Percentiles rank a stretch among this genome's conserved stretches.
Evolutionary conservation across 1,284 basidiomycete genomes (phyloP).

Genomic region (Caloboletus inedulis): DNA sequence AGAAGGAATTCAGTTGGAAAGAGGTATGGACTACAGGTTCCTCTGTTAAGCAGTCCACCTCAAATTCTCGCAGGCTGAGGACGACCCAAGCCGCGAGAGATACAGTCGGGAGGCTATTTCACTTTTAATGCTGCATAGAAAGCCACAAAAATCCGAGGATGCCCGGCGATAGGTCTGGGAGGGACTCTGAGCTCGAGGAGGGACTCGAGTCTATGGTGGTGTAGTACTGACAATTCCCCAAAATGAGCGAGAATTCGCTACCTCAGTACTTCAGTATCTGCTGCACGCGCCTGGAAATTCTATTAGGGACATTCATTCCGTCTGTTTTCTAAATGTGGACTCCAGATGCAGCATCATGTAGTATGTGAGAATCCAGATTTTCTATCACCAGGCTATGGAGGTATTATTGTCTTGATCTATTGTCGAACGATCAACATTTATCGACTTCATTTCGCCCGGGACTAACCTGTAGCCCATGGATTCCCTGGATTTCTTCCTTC

Average conservation of each 20-base stretch:
- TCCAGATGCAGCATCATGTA: slow-evolving; percentile 4
- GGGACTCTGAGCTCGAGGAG: background rate
- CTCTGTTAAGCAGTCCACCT: background rate
- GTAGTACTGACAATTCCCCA: background rate
- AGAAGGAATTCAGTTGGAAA: slow-evolving; percentile 78
- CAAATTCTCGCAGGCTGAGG: slow-evolving; percentile 40
- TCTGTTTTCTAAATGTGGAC: slow-evolving; percentile 9
- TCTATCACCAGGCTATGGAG: slow-evolving; percentile 16
- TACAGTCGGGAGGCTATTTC: slow-evolving; percentile 60
- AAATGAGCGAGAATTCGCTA: background rate
- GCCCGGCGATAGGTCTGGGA: background rate
- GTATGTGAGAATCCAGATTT: background rate
- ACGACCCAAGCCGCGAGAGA: slow-evolving; percentile 47
- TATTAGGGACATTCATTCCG: background rate
- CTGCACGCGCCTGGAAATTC: background rate
- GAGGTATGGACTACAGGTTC: slow-evolving; percentile 44
- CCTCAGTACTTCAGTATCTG: too few species aligned
- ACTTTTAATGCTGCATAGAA: slow-evolving; percentile 45
- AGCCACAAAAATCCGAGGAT: background rate
- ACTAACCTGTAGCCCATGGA: slow-evolving; percentile 92
- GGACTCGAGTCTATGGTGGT: background rate
- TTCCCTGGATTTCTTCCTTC: slow-evolving; percentile 87
- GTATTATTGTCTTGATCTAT: slow-evolving; percentile 32
- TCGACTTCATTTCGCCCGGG: background rate
- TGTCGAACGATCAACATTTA: slow-evolving; percentile 12